Evolutionary conservation across 768 basidiomycete genomes (phyloP).

Genomic region (Tylopilus subfusipes): DNA sequence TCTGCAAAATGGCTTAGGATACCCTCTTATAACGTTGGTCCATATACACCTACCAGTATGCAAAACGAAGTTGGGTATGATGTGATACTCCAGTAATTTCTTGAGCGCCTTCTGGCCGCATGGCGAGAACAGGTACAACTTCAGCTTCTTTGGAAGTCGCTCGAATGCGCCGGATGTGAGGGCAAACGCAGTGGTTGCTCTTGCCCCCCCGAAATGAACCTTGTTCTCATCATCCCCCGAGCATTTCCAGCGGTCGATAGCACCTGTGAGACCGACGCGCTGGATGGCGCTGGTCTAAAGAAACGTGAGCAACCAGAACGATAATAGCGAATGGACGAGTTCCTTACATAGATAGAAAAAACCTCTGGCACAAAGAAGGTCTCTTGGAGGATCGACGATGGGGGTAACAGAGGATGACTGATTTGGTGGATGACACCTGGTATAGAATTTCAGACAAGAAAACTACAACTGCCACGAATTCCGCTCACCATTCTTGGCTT

Average conservation of each 20-base stretch:
- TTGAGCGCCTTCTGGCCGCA: slow-evolving; percentile 11
- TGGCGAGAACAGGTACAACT: slow-evolving; percentile 9
- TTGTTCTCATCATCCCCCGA: background rate
- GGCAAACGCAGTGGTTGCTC: slow-evolving; percentile 5
- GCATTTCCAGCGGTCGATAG: slow-evolving; percentile 2
- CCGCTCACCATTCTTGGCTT: slow-evolving; percentile 6
- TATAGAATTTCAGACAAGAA: background rate
- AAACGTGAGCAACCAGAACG: background rate
- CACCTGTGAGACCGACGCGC: slow-evolving; percentile 8
- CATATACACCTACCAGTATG: slow-evolving; percentile 6
- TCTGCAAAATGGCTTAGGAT: background rate
- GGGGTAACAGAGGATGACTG: slow-evolving; percentile 8
- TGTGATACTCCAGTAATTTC: slow-evolving; percentile 14
- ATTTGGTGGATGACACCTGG: slow-evolving; percentile 15
- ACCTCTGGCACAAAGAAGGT: slow-evolving; percentile 3
- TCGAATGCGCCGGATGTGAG: slow-evolving; percentile 7
- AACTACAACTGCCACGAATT: background rate
- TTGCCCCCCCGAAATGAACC: background rate
- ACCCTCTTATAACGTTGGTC: background rate
- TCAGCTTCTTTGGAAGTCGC: slow-evolving; percentile 10
- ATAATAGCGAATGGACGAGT: background rate
- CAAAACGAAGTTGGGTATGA: slow-evolving; percentile 4
- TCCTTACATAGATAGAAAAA: slow-evolving; percentile 14
- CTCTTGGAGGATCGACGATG: slow-evolving; percentile 15
- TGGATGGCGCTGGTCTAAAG: slow-evolving; percentile 13